Evolutionary conservation across 306 rosid genomes (phyloP), one percentile per base, ranked within the genome.

Genomic region (Pachyrhizus erosus): DNA sequence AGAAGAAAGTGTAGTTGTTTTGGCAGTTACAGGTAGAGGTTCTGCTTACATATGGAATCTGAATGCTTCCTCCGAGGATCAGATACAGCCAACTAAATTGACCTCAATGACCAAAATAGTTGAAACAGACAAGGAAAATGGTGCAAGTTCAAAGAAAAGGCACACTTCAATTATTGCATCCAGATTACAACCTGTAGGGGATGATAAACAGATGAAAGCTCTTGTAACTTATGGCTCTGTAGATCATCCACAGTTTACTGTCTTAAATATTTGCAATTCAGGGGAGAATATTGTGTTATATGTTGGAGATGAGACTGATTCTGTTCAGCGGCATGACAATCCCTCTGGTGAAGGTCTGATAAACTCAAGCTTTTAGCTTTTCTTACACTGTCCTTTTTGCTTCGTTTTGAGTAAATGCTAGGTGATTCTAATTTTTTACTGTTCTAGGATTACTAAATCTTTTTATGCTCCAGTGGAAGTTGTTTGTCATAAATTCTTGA

Each of bases 201-300:
- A 76, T 9, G 87, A 83, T 43, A 55, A 52, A 75, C 80, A 83
- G 76, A 73, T 88, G 14, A 70, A 67, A 71, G 89, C 86, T n/a
- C 70, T 84, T 15, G 86, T 88, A 46, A 45, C 84, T 77, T 76
- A 86, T 79, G 90, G 89, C n/a, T 88, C 87, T 43, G 39, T 80
- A 49, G 88, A 90, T 80, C 91, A 84, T 73, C 91, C 90, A 10
- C 86, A 84, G 78, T 87, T 84, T 75, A 84, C 54, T 62, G 64
- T 82, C 74, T 17, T 84, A 20, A 39, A 84, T 84, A 75, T 90
- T 51, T 43, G 43, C 62, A 71, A 78, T 21, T 73, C 76, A 11
- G 86, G 74, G 70, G 88, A 86, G 78, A 74, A 67, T 72, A 67
- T 85, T 20, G 55, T 81, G 46, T 65, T 85, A 58, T 27, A 73